Evolutionary conservation across 257 asterid species (phyloP).

Genomic region (Solanum sparsipilum): DNA sequence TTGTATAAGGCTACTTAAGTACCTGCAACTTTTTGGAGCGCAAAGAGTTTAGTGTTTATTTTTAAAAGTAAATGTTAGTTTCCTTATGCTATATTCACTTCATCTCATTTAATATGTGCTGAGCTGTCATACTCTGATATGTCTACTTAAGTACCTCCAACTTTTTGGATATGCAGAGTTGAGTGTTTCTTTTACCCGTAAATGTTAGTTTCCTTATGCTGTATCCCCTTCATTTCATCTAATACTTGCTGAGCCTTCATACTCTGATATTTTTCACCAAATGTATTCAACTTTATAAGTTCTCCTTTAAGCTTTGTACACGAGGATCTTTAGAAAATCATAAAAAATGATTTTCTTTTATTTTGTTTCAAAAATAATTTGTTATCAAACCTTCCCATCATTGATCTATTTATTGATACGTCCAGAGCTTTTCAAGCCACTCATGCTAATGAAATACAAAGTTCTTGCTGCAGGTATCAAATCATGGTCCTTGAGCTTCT

Average conservation of each 20-base stretch:
- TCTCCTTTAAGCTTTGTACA: neutral
- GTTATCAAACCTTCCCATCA: neutral
- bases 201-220: neutral
- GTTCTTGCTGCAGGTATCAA: constrained; percentile 55
- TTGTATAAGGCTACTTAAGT: neutral
- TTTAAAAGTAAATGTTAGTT: neutral
- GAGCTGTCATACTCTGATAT: neutral
- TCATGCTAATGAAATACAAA: neutral
- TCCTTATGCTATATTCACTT: neutral
- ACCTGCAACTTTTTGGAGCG: neutral
- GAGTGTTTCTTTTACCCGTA: neutral
- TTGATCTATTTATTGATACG: neutral
- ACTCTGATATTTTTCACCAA: neutral
- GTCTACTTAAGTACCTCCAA: neutral
- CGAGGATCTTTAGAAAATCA: neutral
- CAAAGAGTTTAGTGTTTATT: neutral
- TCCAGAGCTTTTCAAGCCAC: neutral
- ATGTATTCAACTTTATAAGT: neutral
- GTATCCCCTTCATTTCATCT: neutral
- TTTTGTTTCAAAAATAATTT: neutral
- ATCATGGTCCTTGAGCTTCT: constrained; percentile 71
- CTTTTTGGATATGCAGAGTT: neutral
- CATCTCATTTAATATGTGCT: neutral
- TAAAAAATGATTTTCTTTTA: neutral
- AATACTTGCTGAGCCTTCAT: neutral